Evolutionary conservation across 2,329 filamentous ascomycete genomes (phyloP).

Genomic region (Stagonosporopsis rhizophila): DNA sequence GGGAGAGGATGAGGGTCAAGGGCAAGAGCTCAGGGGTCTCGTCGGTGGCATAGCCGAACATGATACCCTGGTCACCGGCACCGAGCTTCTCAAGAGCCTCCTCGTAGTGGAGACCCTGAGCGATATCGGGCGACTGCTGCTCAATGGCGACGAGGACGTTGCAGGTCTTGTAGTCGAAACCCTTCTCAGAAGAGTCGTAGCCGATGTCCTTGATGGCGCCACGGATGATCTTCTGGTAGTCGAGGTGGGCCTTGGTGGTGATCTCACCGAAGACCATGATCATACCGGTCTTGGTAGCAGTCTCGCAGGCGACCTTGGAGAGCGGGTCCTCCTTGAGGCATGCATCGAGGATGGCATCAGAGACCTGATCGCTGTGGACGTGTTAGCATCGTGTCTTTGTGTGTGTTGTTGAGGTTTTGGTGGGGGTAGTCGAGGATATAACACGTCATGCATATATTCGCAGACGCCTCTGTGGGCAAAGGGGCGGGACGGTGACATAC

Average conservation of each 20-base stretch:
- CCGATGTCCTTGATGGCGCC: slow-evolving; percentile 96
- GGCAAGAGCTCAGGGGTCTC: slow-evolving; percentile 98
- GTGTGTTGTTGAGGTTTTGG: slow-evolving; percentile 6
- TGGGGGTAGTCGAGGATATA: slow-evolving; percentile 3
- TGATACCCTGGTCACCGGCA: slow-evolving; percentile 99
- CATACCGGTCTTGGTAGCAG: slow-evolving; percentile 99
- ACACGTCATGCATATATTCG: slow-evolving; percentile 14
- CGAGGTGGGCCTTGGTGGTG: slow-evolving; percentile 91
- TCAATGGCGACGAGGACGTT: slow-evolving; percentile 99
- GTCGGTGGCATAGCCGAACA: slow-evolving; percentile 99
- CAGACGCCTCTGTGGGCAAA: background rate
- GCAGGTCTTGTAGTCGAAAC: slow-evolving; percentile 99
- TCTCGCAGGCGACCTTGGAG: slow-evolving; percentile 99
- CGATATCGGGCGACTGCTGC: slow-evolving; percentile 98
- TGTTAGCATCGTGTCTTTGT: slow-evolving; percentile 22
- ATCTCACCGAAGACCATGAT: slow-evolving; percentile 88
- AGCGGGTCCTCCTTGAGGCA: slow-evolving; percentile 93
- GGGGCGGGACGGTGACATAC: slow-evolving; percentile 47
- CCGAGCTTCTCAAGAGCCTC: slow-evolving; percentile 96
- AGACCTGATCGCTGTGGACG: slow-evolving; percentile 81
- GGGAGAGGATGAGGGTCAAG: slow-evolving; percentile 89
- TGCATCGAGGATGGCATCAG: slow-evolving; percentile 97
- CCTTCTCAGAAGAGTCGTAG: slow-evolving; percentile 96
- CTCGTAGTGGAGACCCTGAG: slow-evolving; percentile 98
- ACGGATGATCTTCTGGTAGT: slow-evolving; percentile 99